Percentiles rank a stretch among this genome's conserved stretches.
phyloP scores from a whole-genome alignment of 345 rosid species.

The Viola odorata region DNA sequence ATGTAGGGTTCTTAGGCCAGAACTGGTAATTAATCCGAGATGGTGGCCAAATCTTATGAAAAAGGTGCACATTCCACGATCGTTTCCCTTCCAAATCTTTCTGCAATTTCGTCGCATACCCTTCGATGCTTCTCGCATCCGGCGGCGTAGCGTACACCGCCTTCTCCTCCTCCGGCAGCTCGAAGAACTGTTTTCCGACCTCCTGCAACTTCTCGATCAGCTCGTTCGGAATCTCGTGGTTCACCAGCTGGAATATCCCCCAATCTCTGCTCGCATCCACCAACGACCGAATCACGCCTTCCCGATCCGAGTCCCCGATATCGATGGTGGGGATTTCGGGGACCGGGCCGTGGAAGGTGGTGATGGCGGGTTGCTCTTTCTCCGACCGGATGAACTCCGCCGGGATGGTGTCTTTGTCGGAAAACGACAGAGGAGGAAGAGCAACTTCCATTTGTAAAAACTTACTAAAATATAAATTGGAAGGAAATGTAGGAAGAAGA shows the following conservation, averaged over 20 bases:
- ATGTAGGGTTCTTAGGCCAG: slow-evolving; percentile 73
- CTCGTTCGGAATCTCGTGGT: slow-evolving; percentile 50
- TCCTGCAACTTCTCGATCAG: slow-evolving; percentile 39
- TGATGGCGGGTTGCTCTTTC: slow-evolving; percentile 60
- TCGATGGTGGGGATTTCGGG: slow-evolving; percentile 49
- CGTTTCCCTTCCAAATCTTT: slow-evolving; percentile 52
- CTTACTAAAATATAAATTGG: too few species aligned
- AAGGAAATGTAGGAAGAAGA: too few species aligned
- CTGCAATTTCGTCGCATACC: slow-evolving; percentile 59
- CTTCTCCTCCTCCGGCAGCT: slow-evolving; percentile 58
- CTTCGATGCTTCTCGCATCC: slow-evolving; percentile 43
- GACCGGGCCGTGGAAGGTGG: slow-evolving; percentile 48
- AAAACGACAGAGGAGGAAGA: not conserved
- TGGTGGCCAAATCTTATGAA: slow-evolving; percentile 80
- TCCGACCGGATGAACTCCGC: slow-evolving; percentile 56
- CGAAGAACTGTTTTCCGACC: slow-evolving; percentile 62
- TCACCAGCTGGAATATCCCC: slow-evolving; percentile 65
- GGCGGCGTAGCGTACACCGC: slow-evolving; percentile 44
- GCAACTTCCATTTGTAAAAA: too few species aligned
- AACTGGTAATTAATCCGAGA: slow-evolving; percentile 42
- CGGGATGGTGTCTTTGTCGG: slow-evolving; percentile 41
- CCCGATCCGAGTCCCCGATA: slow-evolving; percentile 28
- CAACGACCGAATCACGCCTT: slow-evolving; percentile 18
- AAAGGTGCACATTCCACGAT: slow-evolving; percentile 79
- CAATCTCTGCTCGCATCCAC: slow-evolving; percentile 38